These are phyloP conservation scores for Kwoniella mangroviensis DNA, from an alignment of 768 basidiomycete species.

Conservation along the genomic window DNA sequence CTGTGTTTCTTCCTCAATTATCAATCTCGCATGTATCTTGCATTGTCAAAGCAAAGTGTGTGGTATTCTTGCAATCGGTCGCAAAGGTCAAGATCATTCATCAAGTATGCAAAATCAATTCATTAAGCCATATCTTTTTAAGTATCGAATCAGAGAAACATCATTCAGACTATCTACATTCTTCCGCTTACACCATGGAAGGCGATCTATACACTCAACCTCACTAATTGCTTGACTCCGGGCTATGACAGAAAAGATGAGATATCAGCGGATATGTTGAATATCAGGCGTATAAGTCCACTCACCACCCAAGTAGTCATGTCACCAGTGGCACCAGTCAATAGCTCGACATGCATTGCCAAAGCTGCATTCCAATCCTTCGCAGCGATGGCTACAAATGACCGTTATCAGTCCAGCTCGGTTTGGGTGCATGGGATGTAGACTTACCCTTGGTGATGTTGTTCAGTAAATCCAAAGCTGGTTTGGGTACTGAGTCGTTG, in stretches of 20 bases:
- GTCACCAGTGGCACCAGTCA: constrained; percentile 81
- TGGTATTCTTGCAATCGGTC: background rate
- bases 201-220: constrained; percentile 37
- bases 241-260: constrained; percentile 72
- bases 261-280: constrained; percentile 41
- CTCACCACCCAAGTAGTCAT: constrained; percentile 61
- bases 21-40: background rate
- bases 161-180: background rate
- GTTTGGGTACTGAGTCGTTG: constrained; percentile 75
- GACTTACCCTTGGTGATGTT: constrained; percentile 73
- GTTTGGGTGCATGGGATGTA: background rate
- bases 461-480: constrained; percentile 72
- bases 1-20: background rate
- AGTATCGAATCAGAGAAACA: background rate
- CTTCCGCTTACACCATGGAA: background rate
- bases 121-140: constrained; percentile 13
- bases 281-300: constrained; percentile 10
- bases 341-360: constrained; percentile 80
- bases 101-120: constrained; percentile 11
- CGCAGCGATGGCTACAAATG: constrained; percentile 73
- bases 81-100: background rate
- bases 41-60: background rate
- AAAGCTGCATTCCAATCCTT: constrained; percentile 77
- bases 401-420: constrained; percentile 7
- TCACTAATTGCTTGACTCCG: constrained; percentile 82